A percentile compares a stretch with the other conserved stretches of the same genome.
These are phyloP conservation scores for Marasmius tenuissimus DNA, from an alignment of 1,284 basidiomycete species.

Conservation along the genomic window DNA sequence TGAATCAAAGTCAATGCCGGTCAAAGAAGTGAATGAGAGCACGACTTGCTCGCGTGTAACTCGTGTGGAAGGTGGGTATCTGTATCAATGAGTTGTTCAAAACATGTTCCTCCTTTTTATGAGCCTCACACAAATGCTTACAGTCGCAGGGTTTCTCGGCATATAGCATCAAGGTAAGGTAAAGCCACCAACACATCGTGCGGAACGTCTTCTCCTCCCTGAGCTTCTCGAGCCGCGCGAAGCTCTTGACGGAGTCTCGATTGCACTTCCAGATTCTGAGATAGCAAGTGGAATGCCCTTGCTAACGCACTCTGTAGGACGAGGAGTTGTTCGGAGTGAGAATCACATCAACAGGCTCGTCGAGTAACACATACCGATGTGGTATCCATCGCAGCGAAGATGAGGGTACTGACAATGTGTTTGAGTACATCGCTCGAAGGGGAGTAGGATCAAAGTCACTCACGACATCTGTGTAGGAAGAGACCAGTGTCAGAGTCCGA, in stretches of 20 bases:
- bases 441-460: not conserved
- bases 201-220: conserved; percentile 13
- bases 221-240: conserved; percentile 9
- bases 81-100: not conserved
- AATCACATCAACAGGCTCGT: not conserved
- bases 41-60: conserved; percentile 10
- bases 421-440: not conserved
- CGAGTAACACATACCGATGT: conserved; percentile 18
- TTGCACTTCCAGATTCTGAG: conserved; percentile 21
- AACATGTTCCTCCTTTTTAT: not conserved
- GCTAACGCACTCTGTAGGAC: conserved; percentile 19
- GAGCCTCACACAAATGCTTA: not conserved
- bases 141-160: conserved; percentile 31
- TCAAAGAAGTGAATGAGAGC: not conserved
- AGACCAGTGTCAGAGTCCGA: not conserved
- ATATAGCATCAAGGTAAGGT: conserved; percentile 34
- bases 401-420: conserved; percentile 21
- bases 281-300: conserved; percentile 22
- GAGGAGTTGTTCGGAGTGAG: not conserved
- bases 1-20: not conserved
- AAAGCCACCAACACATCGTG: conserved; percentile 31
- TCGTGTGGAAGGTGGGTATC: conserved; percentile 19
- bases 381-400: conserved; percentile 31
- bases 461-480: conserved; percentile 10
- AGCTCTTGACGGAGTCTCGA: conserved; percentile 24